Evolutionary conservation across 371 early-diverging fungal species (phyloP).

Genomic region (Actinomucor elegans): DNA sequence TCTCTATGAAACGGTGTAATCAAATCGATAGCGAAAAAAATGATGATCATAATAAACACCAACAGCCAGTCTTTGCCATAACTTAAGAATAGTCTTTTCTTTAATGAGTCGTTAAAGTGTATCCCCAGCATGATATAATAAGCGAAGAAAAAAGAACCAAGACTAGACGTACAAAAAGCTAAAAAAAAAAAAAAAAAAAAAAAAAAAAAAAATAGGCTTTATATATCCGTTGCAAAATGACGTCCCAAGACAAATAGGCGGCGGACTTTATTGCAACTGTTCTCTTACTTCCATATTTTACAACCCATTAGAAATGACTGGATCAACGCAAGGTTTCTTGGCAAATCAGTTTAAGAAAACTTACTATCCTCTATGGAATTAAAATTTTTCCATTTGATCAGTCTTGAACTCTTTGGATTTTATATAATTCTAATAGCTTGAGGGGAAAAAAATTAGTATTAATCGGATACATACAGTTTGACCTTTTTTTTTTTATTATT

Average conservation of each 20-base stretch:
- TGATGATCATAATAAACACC: slow-evolving; percentile 57
- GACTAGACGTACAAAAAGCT: not conserved
- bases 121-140: not conserved
- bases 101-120: slow-evolving; percentile 20
- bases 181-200: not conserved
- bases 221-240: too few relatives aligned
- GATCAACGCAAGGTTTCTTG: too few relatives aligned
- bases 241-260: not conserved
- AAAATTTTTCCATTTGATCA: not conserved
- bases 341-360: too few relatives aligned
- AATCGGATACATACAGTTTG: too few relatives aligned
- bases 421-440: not conserved
- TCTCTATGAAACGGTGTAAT: slow-evolving; percentile 68
- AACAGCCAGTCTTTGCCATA: slow-evolving; percentile 69
- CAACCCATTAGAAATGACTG: too few relatives aligned
- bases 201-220: not conserved
- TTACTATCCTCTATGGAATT: too few relatives aligned
- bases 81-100: slow-evolving; percentile 47
- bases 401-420: not conserved
- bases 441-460: not conserved
- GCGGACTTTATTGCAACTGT: not conserved
- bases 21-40: slow-evolving; percentile 59
- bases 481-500: too few relatives aligned
- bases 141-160: too few relatives aligned
- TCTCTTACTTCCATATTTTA: not conserved